Conservation (phyloP, 495 filamentous ascomycete species). For the Daldinia childiae region DNA sequence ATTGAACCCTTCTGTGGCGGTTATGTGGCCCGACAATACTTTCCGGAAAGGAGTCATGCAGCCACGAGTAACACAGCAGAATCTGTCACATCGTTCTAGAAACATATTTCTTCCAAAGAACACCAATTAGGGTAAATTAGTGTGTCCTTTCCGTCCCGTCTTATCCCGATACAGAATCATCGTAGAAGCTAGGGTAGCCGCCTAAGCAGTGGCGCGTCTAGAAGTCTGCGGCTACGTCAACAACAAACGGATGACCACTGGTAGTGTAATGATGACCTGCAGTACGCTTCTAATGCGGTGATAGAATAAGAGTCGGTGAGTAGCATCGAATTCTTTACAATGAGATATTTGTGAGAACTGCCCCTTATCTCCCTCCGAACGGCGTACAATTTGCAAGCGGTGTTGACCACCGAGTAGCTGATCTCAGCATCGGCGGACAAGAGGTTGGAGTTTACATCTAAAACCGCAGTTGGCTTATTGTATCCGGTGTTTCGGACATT, state of each 20-base stretch:
- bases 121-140: not conserved
- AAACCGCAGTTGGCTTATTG: not conserved
- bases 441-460: not conserved
- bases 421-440: conserved; percentile 21
- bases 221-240: not conserved
- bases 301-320: conserved; percentile 1
- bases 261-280: not conserved
- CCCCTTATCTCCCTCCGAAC: not conserved
- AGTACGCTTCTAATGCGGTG: not conserved
- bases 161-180: not conserved
- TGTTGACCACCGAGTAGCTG: conserved; percentile 15
- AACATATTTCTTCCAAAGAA: not conserved
- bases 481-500: not conserved
- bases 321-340: not conserved
- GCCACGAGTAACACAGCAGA: conserved; percentile 23
- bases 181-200: not conserved
- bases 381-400: not conserved
- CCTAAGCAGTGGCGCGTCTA: not conserved
- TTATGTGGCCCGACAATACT: conserved; percentile 5
- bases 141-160: conserved; percentile 1
- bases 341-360: not conserved
- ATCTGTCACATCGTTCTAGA: not conserved
- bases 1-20: not conserved
- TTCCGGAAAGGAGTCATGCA: conserved; percentile 7
- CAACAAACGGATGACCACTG: conserved; percentile 5